Conservation (phyloP, 352 stramenopile genomes). For the Pythium apleroticum region DNA sequence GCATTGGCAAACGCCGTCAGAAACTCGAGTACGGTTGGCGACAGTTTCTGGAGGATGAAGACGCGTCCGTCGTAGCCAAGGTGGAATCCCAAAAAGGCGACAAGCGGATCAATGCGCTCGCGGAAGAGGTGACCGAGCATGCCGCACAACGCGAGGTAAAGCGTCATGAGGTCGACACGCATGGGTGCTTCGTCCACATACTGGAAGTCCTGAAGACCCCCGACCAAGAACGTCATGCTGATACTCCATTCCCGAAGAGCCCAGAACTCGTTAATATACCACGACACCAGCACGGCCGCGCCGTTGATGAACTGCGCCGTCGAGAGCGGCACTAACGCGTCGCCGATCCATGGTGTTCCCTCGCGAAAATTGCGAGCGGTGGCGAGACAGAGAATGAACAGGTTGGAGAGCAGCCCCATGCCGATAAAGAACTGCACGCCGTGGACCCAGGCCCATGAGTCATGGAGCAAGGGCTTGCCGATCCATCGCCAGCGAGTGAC, state of each 20-base stretch:
- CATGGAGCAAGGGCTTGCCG: conserved; percentile 9
- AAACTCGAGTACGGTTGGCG: not conserved
- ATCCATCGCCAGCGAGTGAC: conserved; percentile 9
- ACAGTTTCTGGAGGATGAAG: conserved; percentile 4
- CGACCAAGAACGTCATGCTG: conserved; percentile 7
- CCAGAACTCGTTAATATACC: conserved; percentile 30
- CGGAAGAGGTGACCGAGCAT: conserved; percentile 21
- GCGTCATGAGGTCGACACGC: conserved; percentile 24
- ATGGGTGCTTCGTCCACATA: conserved; percentile 21
- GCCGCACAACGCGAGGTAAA: conserved; percentile 25
- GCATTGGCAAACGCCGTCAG: conserved; percentile 2
- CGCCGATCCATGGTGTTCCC: conserved; percentile 22
- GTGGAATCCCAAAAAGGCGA: conserved; percentile 20
- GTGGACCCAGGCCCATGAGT: conserved; percentile 29
- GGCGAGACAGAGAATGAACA: conserved; percentile 20
- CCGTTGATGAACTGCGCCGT: conserved; percentile 6
- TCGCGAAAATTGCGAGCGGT: conserved; percentile 15
- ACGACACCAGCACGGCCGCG: conserved; percentile 13
- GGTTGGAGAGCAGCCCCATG: conserved; percentile 12
- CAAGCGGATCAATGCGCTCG: conserved; percentile 30
- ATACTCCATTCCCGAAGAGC: conserved; percentile 14
- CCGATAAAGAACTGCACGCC: conserved; percentile 26
- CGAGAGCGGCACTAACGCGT: conserved; percentile 25
- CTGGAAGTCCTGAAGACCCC: not conserved
- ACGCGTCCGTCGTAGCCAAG: conserved; percentile 23